Evolutionary conservation across 129 eudicot species (phyloP).

Genomic region (Artemisia annua): DNA sequence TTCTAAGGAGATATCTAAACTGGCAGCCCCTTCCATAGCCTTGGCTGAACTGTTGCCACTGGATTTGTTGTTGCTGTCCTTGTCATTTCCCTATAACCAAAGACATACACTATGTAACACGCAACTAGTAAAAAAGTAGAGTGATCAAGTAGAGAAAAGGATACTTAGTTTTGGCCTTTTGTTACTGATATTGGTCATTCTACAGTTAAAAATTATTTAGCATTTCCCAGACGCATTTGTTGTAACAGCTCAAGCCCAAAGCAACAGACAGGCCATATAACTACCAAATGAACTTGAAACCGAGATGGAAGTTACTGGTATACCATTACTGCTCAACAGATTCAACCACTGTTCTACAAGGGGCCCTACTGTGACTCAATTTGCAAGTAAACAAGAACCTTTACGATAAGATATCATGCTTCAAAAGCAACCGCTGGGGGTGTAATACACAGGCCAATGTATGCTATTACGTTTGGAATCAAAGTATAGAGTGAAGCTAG

Average conservation of each 20-base stretch:
- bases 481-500: too few relatives aligned
- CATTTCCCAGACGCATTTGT: background rate
- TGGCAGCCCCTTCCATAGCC: conserved; percentile 19
- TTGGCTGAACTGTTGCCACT: conserved; percentile 25
- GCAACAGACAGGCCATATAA: background rate
- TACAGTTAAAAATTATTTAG: background rate
- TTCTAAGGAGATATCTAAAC: conserved; percentile 27
- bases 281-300: background rate
- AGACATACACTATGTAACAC: conserved; percentile 12
- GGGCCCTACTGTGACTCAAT: background rate
- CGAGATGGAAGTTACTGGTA: background rate
- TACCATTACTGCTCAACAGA: background rate
- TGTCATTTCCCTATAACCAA: conserved; percentile 46
- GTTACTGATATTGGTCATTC: conserved; percentile 12
- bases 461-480: too few relatives aligned
- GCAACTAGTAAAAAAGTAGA: background rate
- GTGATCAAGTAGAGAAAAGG: background rate
- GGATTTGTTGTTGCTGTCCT: conserved; percentile 19
- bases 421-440: too few relatives aligned
- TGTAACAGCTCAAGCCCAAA: background rate
- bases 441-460: too few relatives aligned
- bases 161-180: too few relatives aligned
- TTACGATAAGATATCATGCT: too few relatives aligned
- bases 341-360: background rate
- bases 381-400: background rate